Percentiles rank a stretch among this genome's conserved stretches.
phyloP scores from a whole-genome alignment of 2,329 filamentous ascomycete species.

The Claviceps fusiformis region DNA sequence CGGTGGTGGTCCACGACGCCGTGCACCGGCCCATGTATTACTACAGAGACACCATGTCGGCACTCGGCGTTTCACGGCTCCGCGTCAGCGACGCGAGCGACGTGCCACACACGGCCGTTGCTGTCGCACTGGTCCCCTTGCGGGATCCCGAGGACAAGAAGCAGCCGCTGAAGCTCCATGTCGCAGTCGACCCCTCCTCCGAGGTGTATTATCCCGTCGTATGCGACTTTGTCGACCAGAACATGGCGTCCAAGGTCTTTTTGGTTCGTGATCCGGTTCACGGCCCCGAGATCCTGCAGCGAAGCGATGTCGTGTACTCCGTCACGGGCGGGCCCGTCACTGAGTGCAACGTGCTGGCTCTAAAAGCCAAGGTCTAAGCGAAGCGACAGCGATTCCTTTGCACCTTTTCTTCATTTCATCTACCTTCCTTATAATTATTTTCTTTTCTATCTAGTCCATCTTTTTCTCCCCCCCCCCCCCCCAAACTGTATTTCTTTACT shows the following conservation, averaged over 20 bases:
- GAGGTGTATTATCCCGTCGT: conserved; percentile 16
- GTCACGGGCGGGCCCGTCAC: conserved; percentile 16
- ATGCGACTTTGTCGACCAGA: conserved; percentile 14
- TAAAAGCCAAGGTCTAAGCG: background rate
- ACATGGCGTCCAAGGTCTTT: conserved; percentile 14
- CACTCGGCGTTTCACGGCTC: conserved; percentile 17
- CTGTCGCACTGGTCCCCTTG: conserved; percentile 10
- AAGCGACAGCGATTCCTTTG: too few relatives aligned
- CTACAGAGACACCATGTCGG: conserved; percentile 19
- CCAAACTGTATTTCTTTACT: background rate
- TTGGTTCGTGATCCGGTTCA: conserved; percentile 13
- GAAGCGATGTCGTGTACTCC: conserved; percentile 11
- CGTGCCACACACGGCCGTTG: conserved; percentile 9
- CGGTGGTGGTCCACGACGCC: conserved; percentile 13
- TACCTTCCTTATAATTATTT: background rate
- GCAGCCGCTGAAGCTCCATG: conserved; percentile 8
- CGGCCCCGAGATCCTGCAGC: conserved; percentile 12
- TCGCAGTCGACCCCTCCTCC: conserved; percentile 10
- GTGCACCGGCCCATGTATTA: conserved; percentile 17
- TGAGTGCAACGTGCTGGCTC: conserved; percentile 3
- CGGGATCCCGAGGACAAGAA: conserved; percentile 1
- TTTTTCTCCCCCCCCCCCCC: too few relatives aligned
- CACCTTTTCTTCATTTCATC: background rate
- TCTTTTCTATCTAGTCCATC: background rate
- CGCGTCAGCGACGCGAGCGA: conserved; percentile 10